A percentile compares a stretch with the other conserved stretches of the same genome.
Evolutionary conservation across 169 alveolate genomes (phyloP).

Genomic region (Eimeria necatrix): DNA sequence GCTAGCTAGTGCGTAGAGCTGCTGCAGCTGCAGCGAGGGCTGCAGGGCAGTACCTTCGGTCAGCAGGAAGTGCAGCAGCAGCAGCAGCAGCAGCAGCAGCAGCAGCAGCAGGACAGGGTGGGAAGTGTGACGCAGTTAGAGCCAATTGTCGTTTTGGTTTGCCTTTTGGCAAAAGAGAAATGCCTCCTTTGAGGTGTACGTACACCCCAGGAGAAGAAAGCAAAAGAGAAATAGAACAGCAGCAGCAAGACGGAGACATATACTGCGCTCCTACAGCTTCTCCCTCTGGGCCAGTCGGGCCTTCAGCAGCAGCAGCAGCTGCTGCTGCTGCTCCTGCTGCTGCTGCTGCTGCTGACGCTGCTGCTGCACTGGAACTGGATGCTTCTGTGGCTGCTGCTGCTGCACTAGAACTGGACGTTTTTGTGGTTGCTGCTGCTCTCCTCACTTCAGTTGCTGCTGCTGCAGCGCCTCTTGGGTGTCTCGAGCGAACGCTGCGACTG

Average conservation of each 20-base stretch:
- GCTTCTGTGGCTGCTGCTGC: neutral
- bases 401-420: neutral
- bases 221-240: too few species aligned
- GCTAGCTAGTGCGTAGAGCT: too few species aligned
- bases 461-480: too few species aligned
- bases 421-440: too few species aligned
- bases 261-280: neutral
- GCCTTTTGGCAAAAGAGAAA: neutral
- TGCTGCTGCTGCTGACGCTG: neutral
- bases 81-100: neutral
- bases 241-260: neutral
- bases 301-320: neutral
- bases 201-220: neutral
- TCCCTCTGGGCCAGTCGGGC: too few species aligned
- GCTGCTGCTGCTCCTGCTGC: neutral
- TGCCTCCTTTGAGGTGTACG: neutral
- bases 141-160: neutral
- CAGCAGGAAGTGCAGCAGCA: neutral
- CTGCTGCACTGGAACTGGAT: neutral
- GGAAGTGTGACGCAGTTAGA: neutral
- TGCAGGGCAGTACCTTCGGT: too few species aligned
- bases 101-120: neutral
- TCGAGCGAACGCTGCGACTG: neutral
- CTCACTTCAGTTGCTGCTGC: too few species aligned
- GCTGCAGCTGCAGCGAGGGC: too few species aligned